A percentile compares a stretch with the other conserved stretches of the same genome.
Evolutionary conservation across 2,329 filamentous ascomycete species (phyloP).

Genomic region (Diaporthe australafricana): DNA sequence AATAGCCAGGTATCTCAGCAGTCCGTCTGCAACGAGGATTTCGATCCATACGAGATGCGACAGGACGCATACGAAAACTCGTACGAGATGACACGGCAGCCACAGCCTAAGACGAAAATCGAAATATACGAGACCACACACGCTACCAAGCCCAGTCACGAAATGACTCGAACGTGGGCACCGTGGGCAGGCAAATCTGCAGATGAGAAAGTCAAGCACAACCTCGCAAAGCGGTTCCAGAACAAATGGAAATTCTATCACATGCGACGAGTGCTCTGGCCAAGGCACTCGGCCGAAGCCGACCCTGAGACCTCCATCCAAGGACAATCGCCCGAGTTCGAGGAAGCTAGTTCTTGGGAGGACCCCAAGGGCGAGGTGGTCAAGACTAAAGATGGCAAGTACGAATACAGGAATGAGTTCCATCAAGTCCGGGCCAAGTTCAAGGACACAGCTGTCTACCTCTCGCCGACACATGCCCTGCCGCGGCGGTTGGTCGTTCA

Average conservation of each 20-base stretch:
- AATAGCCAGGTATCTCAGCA: neutral
- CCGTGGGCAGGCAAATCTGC: neutral
- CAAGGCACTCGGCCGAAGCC: neutral
- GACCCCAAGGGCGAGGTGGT: constrained; percentile 1
- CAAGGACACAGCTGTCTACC: constrained; percentile 43
- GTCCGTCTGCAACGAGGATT: neutral
- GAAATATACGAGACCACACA: neutral
- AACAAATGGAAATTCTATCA: neutral
- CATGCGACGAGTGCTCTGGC: neutral
- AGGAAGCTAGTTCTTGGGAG: neutral
- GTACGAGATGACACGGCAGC: neutral
- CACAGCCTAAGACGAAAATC: neutral
- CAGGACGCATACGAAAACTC: neutral
- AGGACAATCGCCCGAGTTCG: neutral
- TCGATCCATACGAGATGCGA: neutral
- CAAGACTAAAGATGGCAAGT: constrained; percentile 35
- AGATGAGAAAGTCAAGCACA: neutral
- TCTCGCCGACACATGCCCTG: constrained; percentile 41
- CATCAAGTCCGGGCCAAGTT: constrained; percentile 40
- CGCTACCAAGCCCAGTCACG: neutral
- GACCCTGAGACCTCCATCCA: neutral
- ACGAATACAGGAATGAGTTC: constrained; percentile 40
- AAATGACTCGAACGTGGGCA: neutral
- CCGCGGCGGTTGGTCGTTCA: constrained; percentile 43
- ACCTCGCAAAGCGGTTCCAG: neutral